Evolutionary conservation across 2,329 filamentous ascomycete genomes (phyloP), one percentile per base, ranked within the genome.

Genomic region (Hypoxylon sp.): DNA sequence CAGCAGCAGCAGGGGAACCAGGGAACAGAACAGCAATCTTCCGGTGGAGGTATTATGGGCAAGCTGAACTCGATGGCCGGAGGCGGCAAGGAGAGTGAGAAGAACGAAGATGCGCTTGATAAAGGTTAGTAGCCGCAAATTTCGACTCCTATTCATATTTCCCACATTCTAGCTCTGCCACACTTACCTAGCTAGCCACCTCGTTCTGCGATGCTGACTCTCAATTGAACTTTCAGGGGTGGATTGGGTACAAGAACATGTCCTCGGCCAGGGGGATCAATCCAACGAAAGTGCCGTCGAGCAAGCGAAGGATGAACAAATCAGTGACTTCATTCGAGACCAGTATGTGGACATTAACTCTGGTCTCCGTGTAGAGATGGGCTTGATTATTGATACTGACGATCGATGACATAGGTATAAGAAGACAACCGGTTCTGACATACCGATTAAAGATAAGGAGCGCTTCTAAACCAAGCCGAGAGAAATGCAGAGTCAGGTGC

Each of bases 281-380:
- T 81, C 85, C 79, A 91, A 92, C 75, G 90, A 90, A 77, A 82
- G 78, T 52, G 92, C 92, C 4, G 74, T 88, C 19, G 92, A 96
- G 79, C 92, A 96, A 79, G 90, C 89, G 71, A 94, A 94, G 81
- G 92, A 95, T 75, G 89, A 92, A 77, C 82, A 90, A 75, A 91
- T 94, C 70, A 88, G 86, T 26, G 89, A 93, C 75, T 89, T 85
- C 76, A 87, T 94, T 70, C 86, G 91, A 37, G 78, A 77, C 43
- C 81, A 90, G 77, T 94, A 93, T 26, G 24, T 26, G 24, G 24
- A 26, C 4, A 7, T 26, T 7, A 7, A 26, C 24, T 26, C 7
- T 7, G 24, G 24, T 7, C 24, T 26, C 7, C 4, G 24, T 26
- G 7, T 26, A 4, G 24, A 26, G 24, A 4, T 7, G 24, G 24